Conservation (phyloP, 768 basidiomycete genomes). For the Hygrocybe punicea region DNA sequence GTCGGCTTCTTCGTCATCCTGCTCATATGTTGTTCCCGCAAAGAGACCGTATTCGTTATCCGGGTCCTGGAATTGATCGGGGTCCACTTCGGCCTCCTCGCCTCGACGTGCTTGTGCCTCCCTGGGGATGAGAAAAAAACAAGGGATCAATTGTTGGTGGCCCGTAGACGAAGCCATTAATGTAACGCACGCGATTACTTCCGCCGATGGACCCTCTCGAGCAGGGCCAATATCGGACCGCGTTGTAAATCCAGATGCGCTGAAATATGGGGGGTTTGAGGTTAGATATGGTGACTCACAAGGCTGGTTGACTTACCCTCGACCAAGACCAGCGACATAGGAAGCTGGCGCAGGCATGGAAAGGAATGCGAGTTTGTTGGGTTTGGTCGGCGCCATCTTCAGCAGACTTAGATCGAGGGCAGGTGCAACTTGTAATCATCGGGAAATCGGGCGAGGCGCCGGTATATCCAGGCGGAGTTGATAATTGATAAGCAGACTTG, state of each 20-base stretch:
- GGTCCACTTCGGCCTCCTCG: slow-evolving; percentile 84
- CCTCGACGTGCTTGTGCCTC: slow-evolving; percentile 84
- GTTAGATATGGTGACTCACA: slow-evolving; percentile 1
- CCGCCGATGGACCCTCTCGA: slow-evolving; percentile 89
- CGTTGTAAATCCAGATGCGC: slow-evolving; percentile 96
- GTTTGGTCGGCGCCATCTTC: slow-evolving; percentile 32
- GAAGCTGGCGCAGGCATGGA: slow-evolving; percentile 94
- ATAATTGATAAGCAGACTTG: too few species aligned
- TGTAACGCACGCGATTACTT: slow-evolving; percentile 73
- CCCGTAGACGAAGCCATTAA: background rate
- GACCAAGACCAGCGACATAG: slow-evolving; percentile 97
- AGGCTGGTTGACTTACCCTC: slow-evolving; percentile 60
- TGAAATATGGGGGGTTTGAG: slow-evolving; percentile 29
- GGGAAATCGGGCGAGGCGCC: too few species aligned
- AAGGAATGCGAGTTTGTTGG: slow-evolving; percentile 82
- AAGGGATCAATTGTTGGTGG: background rate
- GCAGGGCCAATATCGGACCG: slow-evolving; percentile 99
- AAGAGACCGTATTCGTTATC: slow-evolving; percentile 97
- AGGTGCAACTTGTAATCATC: too few species aligned
- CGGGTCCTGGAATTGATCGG: slow-evolving; percentile 93
- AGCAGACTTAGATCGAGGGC: too few species aligned
- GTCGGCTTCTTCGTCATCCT: slow-evolving; percentile 97
- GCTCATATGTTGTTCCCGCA: slow-evolving; percentile 92
- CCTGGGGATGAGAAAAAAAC: slow-evolving; percentile 36
- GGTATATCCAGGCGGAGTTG: too few species aligned